These are phyloP conservation scores for Stereum hirsutum DNA, from an alignment of 1,284 basidiomycete species.

Conservation along the genomic window DNA sequence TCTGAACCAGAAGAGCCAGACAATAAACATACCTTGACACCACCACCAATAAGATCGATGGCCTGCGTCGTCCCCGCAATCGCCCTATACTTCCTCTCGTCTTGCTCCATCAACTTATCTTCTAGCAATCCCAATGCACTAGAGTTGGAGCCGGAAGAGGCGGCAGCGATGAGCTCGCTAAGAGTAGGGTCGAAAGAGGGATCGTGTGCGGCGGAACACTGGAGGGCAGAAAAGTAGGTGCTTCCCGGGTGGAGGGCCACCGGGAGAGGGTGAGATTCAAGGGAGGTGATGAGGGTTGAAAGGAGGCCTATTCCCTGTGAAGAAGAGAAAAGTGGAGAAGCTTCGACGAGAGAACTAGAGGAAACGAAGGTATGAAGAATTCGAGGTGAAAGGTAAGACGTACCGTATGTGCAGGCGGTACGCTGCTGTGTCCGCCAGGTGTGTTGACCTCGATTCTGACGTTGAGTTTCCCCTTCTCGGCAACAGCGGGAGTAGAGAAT, in stretches of 20 bases:
- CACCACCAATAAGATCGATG: constrained; percentile 47
- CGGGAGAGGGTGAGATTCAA: constrained; percentile 39
- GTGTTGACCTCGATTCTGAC: constrained; percentile 43
- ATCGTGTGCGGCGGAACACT: constrained; percentile 37
- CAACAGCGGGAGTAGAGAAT: constrained; percentile 43
- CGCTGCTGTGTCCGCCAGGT: constrained; percentile 60
- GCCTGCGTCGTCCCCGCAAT: constrained; percentile 51
- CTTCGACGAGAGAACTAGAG: not conserved
- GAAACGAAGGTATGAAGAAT: too few species aligned
- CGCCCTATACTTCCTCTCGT: constrained; percentile 19
- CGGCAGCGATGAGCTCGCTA: constrained; percentile 23
- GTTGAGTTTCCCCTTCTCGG: constrained; percentile 61
- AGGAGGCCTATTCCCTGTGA: constrained; percentile 47
- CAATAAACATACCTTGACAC: too few species aligned
- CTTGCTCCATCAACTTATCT: constrained; percentile 23
- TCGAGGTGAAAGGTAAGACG: too few species aligned
- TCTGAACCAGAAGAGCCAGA: too few species aligned
- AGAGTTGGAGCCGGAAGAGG: constrained; percentile 26
- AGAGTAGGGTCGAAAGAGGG: constrained; percentile 30
- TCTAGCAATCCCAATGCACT: constrained; percentile 32
- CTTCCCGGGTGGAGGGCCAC: constrained; percentile 30
- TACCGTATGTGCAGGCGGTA: constrained; percentile 49
- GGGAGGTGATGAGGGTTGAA: constrained; percentile 35
- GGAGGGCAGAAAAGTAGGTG: constrained; percentile 31
- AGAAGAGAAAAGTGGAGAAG: not conserved